A percentile compares a stretch with the other conserved stretches of the same genome.
Evolutionary conservation across 768 basidiomycete genomes (phyloP).

Genomic region (Phanerochaete carnosa): DNA sequence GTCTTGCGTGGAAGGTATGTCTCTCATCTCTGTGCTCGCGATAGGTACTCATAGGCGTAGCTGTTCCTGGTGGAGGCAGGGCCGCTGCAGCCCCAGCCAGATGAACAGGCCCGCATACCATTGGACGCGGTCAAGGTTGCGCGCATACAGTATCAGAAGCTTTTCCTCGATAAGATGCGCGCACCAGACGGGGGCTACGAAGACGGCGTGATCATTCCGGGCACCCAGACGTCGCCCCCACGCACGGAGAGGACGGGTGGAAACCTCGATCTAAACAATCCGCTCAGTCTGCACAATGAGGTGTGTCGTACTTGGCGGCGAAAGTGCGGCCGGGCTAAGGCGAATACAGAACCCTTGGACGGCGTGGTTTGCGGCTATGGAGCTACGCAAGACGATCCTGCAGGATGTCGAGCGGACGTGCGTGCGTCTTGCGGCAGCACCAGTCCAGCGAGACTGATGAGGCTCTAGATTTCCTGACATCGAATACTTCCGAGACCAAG

Average conservation of each 20-base stretch:
- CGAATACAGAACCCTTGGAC: slow-evolving; percentile 85
- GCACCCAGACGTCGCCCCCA: slow-evolving; percentile 34
- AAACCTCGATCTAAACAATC: slow-evolving; percentile 74
- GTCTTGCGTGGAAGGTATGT: slow-evolving; percentile 81
- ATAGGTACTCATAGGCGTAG: slow-evolving; percentile 31
- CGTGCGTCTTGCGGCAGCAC: slow-evolving; percentile 26
- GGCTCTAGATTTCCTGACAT: slow-evolving; percentile 87
- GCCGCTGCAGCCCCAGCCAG: slow-evolving; percentile 50
- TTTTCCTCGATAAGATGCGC: slow-evolving; percentile 67
- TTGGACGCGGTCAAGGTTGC: slow-evolving; percentile 38
- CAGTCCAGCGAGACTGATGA: background rate
- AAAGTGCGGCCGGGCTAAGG: background rate
- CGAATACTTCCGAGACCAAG: slow-evolving; percentile 74
- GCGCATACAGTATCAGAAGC: slow-evolving; percentile 53
- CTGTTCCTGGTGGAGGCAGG: slow-evolving; percentile 66
- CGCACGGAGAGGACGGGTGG: slow-evolving; percentile 20
- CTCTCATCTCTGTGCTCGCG: background rate
- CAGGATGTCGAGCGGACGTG: slow-evolving; percentile 97
- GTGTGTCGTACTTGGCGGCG: slow-evolving; percentile 30
- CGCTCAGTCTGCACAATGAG: slow-evolving; percentile 75
- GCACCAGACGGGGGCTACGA: slow-evolving; percentile 88
- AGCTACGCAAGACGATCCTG: slow-evolving; percentile 82
- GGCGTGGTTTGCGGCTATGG: slow-evolving; percentile 87
- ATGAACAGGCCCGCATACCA: slow-evolving; percentile 31
- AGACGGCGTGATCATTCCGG: slow-evolving; percentile 59